Base-by-base conservation (phyloP, 73 alveolate genomes). In the Durusdinium trenchii region DNA sequence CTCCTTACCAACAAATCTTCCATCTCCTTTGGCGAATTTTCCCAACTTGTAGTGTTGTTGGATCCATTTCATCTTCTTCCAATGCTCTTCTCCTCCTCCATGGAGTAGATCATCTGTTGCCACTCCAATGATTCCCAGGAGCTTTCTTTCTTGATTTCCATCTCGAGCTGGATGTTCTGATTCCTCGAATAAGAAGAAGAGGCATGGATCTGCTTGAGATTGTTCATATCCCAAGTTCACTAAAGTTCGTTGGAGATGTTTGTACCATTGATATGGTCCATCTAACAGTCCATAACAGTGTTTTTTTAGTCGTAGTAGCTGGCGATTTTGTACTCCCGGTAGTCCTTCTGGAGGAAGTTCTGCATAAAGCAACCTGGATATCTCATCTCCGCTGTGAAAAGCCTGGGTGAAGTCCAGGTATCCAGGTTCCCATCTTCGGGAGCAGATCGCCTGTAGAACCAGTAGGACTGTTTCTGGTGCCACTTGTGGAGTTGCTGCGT, bases 381-480 rank as follows among this genome's bases (percentile, higher is more conserved):
- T 75, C 3, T 6, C 23, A 16, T 75, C 86, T 0, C 86, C 86
- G 3, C 54, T 40, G 52, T 75, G 86, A 2, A 75, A 75, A 0
- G 86, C 86, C 52, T 75, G 86, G 0, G 86, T 75, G 38, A 75
- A 75, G 52, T 75, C 86, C 3, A 75, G 52, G 57, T 40, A 75
- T 0, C 86, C 86, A 6, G 42, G 52, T 0, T 9, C 38, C 52
- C 52, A 75, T 0, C 38, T n/a, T 51, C 42, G 36, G 86, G 54
- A 16, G 9, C 35, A 47, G 0, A 75, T 40, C 2, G 42, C 23
- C 57, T 75, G 86, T 12, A 51, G 18, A 2, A 14, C 20, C 0
- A n/a, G 35, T 38, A 75, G 6, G 54, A 75, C 86, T 3, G 23
- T 51, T 12, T 75, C 86, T 14, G 54, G 57, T n/a, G n/a, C n/a